Evolutionary conservation across 495 filamentous ascomycete species (phyloP), one percentile per base, ranked within the genome.

Genomic region (Trichodelitschia bisporula): DNA sequence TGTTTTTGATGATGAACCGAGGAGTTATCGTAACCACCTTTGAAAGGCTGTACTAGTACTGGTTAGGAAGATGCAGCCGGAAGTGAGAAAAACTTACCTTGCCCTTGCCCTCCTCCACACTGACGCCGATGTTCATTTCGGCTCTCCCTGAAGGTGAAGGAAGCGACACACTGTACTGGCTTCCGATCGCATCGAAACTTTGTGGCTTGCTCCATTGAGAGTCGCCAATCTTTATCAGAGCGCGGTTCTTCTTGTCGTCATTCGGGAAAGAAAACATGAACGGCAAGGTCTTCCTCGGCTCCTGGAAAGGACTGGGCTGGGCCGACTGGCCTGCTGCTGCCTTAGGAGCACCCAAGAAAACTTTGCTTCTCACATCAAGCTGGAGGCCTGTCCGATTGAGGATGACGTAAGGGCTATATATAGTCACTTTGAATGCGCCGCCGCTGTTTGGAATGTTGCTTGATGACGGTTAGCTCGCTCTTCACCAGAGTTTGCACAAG

Each of bases 171-270:
- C 90, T 79, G 17, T 74, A 67, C 3, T 71, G 77, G 47, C 82
- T 92, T 27, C 86, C 86, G 35, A 97, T 84, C n/a, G 86, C 86
- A 43, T 97, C 86, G 43, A 97, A 86, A 62, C 77, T 91, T 49
- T 93, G 84, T 2, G 89, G 83, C 47, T 77, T 90, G 51, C 84
- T 92, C 89, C 86, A 95, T 15, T 64, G 60, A 4, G 86, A 92
- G 23, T 90, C 76, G 18, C 72, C 77, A 27, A 91, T 64, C 51
- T 72, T 90, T 28, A 97, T 45, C 14, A 83, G 58, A 11, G 77
- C 82, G 26, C 86, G 72, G 46, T 95, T 95, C 38, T 73, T 72
- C 37, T 72, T 70, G 38, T 95, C 86, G 39, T 92, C 76, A 16
- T 57, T 73, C 11, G 62, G 62, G 46, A 74, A 93, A 4, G 89